Percentiles rank a stretch among this genome's conserved stretches.
Conservation (phyloP, 2,329 filamentous ascomycete genomes). For the Elsinoe perseae region DNA sequence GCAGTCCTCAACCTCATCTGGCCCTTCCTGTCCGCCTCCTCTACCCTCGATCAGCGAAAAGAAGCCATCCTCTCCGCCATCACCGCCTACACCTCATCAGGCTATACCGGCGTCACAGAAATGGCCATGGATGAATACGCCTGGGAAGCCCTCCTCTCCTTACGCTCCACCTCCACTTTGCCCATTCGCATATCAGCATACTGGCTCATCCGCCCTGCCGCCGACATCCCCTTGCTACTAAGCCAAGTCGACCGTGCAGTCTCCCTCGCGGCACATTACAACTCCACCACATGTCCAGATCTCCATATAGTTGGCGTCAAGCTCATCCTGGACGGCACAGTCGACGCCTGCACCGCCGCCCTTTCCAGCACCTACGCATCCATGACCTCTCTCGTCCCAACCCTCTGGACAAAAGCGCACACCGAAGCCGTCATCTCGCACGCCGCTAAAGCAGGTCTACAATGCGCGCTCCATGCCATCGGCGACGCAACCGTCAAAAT, state of each 20-base stretch:
- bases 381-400: constrained; percentile 38
- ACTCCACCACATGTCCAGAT: constrained; percentile 38
- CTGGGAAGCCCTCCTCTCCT: constrained; percentile 44
- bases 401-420: constrained; percentile 49
- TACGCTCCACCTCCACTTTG: constrained; percentile 32
- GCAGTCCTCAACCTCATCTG: constrained; percentile 49
- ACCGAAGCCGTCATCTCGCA: constrained; percentile 47
- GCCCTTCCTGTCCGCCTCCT: constrained; percentile 45
- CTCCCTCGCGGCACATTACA: constrained; percentile 41
- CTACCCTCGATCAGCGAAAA: constrained; percentile 43
- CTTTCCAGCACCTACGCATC: constrained; percentile 51
- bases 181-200: constrained; percentile 48
- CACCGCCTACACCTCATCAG: constrained; percentile 41
- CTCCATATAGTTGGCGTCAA: constrained; percentile 54
- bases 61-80: constrained; percentile 42
- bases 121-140: constrained; percentile 54
- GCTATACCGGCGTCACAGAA: constrained; percentile 50
- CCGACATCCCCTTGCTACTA: constrained; percentile 39
- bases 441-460: constrained; percentile 49
- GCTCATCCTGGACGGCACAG: constrained; percentile 56
- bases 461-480: constrained; percentile 59
- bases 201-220: constrained; percentile 47
- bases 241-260: constrained; percentile 46
- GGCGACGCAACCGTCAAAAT: constrained; percentile 53
- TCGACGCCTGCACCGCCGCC: constrained; percentile 58